A percentile compares a stretch with the other conserved stretches of the same genome.
Evolutionary conservation across 2,329 filamentous ascomycete species (phyloP).

Genomic region (Thermothelomyces thermophilus): DNA sequence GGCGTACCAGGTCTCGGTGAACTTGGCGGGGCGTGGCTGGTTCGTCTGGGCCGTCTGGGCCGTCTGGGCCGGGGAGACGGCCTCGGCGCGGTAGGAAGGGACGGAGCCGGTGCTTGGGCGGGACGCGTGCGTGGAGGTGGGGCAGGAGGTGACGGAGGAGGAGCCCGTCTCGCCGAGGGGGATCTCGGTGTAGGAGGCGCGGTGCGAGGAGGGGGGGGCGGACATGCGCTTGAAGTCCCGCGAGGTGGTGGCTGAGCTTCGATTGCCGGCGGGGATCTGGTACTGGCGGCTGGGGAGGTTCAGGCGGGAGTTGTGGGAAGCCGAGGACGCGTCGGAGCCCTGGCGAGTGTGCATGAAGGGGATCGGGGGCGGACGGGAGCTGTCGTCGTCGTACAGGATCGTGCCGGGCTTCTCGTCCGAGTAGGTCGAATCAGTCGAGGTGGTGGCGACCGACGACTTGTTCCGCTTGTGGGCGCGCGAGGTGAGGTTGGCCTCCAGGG

Average conservation of each 20-base stretch:
- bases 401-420: conserved; percentile 51
- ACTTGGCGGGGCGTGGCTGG: conserved; percentile 38
- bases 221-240: conserved; percentile 44
- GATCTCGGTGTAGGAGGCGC: conserved; percentile 45
- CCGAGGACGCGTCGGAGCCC: conserved; percentile 49
- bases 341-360: conserved; percentile 76
- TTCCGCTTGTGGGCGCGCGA: conserved; percentile 72
- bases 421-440: conserved; percentile 38
- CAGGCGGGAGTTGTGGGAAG: conserved; percentile 47
- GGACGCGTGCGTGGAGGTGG: conserved; percentile 26
- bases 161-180: conserved; percentile 37
- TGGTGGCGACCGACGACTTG: conserved; percentile 49
- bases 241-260: conserved; percentile 39
- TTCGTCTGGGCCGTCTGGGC: conserved; percentile 27
- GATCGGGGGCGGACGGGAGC: conserved; percentile 49
- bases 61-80: conserved; percentile 17
- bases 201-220: conserved; percentile 26
- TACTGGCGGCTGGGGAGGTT: conserved; percentile 52
- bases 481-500: conserved; percentile 78
- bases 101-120: conserved; percentile 26
- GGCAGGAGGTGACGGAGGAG: conserved; percentile 11
- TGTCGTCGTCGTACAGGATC: conserved; percentile 39
- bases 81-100: conserved; percentile 21
- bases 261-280: conserved; percentile 40
- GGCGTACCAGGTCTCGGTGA: conserved; percentile 50